Conservation (phyloP, 345 rosid species). For the Gossypium stocksii region DNA sequence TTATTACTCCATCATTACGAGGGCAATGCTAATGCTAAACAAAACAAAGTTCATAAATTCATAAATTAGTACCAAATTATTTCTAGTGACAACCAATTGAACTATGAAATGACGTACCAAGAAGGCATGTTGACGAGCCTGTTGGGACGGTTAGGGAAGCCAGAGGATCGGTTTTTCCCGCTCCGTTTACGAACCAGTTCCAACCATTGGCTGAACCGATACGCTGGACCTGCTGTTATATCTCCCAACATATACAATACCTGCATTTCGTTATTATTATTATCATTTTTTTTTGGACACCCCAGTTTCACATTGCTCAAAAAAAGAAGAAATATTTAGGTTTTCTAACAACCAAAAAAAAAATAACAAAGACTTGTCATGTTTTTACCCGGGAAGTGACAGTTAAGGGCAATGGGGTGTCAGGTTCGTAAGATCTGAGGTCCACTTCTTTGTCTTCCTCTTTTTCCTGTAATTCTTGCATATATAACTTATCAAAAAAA, state of each 20-base stretch:
- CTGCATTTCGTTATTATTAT: constrained; percentile 32
- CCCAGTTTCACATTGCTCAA: neutral
- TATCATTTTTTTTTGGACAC: neutral
- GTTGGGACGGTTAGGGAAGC: constrained; percentile 71
- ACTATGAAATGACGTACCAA: constrained; percentile 21
- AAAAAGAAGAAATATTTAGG: neutral
- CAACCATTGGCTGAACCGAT: constrained; percentile 91
- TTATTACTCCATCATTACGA: neutral
- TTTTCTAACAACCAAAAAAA: neutral
- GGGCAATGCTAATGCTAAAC: neutral
- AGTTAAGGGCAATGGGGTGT: constrained; percentile 70
- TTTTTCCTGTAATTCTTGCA: constrained; percentile 50
- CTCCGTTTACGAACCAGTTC: constrained; percentile 96
- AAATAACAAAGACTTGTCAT: too few species aligned
- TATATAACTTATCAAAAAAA: constrained; percentile 11
- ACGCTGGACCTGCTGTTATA: constrained; percentile 76
- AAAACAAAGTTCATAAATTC: neutral
- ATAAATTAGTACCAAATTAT: neutral
- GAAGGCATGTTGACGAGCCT: constrained; percentile 43
- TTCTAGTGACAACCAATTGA: neutral
- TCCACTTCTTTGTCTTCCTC: constrained; percentile 56
- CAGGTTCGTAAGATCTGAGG: constrained; percentile 57
- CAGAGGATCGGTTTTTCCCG: constrained; percentile 66
- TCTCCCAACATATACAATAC: constrained; percentile 98
- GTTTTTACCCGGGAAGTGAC: constrained; percentile 84